phyloP scores from a whole-genome alignment of 306 rosid species.

The Cotoneaster glaucophyllus region DNA sequence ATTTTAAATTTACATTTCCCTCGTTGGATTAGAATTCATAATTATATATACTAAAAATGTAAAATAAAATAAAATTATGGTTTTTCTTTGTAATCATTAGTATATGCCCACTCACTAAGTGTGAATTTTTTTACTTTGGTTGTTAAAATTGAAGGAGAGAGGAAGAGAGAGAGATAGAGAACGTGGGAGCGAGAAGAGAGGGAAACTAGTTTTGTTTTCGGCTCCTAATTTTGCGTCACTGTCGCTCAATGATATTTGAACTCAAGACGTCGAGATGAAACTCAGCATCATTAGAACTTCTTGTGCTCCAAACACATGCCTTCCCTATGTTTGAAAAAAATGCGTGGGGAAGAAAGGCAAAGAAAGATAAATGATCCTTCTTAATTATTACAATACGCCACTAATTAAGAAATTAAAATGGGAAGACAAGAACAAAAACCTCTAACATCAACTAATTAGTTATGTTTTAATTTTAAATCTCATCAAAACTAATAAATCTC shows the following conservation, averaged over 20 bases:
- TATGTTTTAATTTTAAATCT: background rate
- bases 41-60: no score
- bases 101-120: no score
- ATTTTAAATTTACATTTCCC: no score
- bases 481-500: conserved; percentile 9
- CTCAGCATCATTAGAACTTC: background rate
- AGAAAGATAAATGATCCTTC: background rate
- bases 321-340: background rate
- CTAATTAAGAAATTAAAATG: conserved; percentile 2
- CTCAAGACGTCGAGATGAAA: background rate
- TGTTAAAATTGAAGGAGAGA: no score
- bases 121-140: no score
- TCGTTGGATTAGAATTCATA: no score
- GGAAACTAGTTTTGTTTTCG: background rate
- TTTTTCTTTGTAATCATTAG: no score
- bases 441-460: background rate
- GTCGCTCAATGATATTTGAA: background rate
- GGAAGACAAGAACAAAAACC: background rate
- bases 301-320: background rate
- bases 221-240: no score
- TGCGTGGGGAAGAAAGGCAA: background rate
- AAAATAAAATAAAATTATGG: no score
- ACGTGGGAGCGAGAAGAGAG: no score
- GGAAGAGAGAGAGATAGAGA: no score
- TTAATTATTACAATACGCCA: background rate